Evolutionary conservation across 2,329 filamentous ascomycete genomes (phyloP).

Genomic region (Moelleriella libera): DNA sequence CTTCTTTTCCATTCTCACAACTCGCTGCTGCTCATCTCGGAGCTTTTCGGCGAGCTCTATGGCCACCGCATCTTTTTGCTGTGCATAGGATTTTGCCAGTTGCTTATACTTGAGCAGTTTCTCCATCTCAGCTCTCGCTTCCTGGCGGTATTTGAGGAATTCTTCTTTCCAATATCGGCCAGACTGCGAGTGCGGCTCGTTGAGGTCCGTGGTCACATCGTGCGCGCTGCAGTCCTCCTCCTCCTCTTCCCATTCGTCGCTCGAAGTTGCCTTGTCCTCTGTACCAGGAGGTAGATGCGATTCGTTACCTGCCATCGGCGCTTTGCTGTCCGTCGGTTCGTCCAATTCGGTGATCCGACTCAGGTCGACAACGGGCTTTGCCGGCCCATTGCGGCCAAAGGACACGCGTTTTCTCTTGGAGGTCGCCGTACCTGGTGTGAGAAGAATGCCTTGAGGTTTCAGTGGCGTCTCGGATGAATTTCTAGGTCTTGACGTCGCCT

Average conservation of each 20-base stretch:
- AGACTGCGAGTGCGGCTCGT: slow-evolving; percentile 60
- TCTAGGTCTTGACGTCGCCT: slow-evolving; percentile 5
- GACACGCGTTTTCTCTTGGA: slow-evolving; percentile 50
- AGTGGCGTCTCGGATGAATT: slow-evolving; percentile 27
- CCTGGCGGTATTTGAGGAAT: slow-evolving; percentile 59
- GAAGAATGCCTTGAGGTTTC: slow-evolving; percentile 42
- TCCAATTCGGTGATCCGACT: slow-evolving; percentile 23
- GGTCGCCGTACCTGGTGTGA: slow-evolving; percentile 49
- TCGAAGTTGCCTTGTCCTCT: slow-evolving; percentile 9
- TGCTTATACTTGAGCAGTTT: slow-evolving; percentile 70
- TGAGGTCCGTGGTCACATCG: slow-evolving; percentile 56
- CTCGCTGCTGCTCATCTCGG: slow-evolving; percentile 52
- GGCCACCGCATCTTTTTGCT: slow-evolving; percentile 62
- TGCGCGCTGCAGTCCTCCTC: slow-evolving; percentile 36
- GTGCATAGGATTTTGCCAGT: slow-evolving; percentile 64
- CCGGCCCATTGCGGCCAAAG: slow-evolving; percentile 42
- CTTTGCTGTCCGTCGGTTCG: slow-evolving; percentile 29
- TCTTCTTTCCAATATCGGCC: slow-evolving; percentile 71
- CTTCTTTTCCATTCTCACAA: slow-evolving; percentile 47
- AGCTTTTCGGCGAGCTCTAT: slow-evolving; percentile 51
- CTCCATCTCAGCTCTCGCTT: slow-evolving; percentile 60
- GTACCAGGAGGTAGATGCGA: not conserved
- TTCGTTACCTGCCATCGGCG: slow-evolving; percentile 10
- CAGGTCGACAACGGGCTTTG: slow-evolving; percentile 5
- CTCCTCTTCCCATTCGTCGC: slow-evolving; percentile 29